Base-by-base conservation (phyloP, 1,139 yeast species). In the Geotrichum macrosporum region DNA sequence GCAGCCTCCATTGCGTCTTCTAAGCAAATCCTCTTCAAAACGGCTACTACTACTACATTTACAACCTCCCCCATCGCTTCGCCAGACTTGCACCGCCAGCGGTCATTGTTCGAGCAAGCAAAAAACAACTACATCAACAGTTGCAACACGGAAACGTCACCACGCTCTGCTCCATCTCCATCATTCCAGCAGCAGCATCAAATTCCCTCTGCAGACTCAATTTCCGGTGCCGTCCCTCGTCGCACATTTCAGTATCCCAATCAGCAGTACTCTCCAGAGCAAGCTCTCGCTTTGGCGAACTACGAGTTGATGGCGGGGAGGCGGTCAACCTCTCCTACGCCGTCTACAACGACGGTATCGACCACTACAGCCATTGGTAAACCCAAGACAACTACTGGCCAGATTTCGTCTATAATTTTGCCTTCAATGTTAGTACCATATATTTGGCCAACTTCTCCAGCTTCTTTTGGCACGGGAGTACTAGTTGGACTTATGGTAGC, bases 381-480 rank as follows among this genome's bases (percentile, higher is more conserved):
- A 20, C 43, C 48, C 18, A 40, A 37, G 20, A 13, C 26, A 6
- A 36, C 48, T 18, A 41, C 42, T 2, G 26, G 35, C 18, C 47
- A 31, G 20, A 39, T 47, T 10, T 42, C 50, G 2, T 47, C 53
- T 8, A 41, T 46, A 8, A 41, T 50, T 6, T 35, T 54, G 18
- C 51, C 55, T 3, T 37, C 46, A 1, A 41, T 46, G 26, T 44
- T 55, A 1, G 55, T 55, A 12, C 58, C 58, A 5, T 55, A 52
- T 41, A 53, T 55, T 37, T 55, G 56, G 54, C 58, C 58, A 12
- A 44, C 53, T 9, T 55, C 57, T 10, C 61, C 62, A 1, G 56
- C 60, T 2, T 58, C 62, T n/a, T 58, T 58, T 45, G 50, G 53
- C 18, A 49, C 60, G 5, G 62, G 62, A 18, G 53, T 59, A 12